phyloP scores from a whole-genome alignment of 495 filamentous ascomycete genomes.

The Talaromyces adpressus region DNA sequence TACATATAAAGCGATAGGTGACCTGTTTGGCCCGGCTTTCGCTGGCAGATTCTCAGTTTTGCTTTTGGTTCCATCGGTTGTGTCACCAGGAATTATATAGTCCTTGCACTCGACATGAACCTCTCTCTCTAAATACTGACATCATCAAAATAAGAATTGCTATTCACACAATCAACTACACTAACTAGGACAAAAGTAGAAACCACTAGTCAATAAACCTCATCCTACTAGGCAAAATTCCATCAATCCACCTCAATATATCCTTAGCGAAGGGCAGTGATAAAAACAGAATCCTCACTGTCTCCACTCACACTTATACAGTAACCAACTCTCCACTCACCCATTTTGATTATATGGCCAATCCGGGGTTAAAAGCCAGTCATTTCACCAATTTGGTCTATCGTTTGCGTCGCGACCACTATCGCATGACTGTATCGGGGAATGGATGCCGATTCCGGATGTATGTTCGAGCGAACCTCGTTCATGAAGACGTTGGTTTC shows the following conservation, averaged over 20 bases:
- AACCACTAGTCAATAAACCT: neutral
- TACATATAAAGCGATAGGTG: no score
- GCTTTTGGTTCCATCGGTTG: no score
- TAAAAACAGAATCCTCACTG: neutral
- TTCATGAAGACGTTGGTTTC: no score
- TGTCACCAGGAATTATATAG: no score
- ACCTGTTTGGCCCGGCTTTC: no score
- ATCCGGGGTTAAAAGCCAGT: neutral
- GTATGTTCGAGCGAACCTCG: neutral
- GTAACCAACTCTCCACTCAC: neutral
- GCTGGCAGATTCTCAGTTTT: no score
- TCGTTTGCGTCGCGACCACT: neutral
- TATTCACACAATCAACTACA: neutral
- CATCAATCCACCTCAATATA: neutral
- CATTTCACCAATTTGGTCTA: neutral
- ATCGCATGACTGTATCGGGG: neutral
- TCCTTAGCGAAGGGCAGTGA: neutral
- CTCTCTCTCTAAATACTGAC: no score
- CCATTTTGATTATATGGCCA: neutral
- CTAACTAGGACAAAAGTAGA: neutral
- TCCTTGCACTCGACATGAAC: neutral
- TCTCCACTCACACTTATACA: neutral
- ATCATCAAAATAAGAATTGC: neutral
- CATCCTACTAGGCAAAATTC: neutral
- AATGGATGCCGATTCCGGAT: constrained; percentile 1